Evolutionary conservation across 2,329 filamentous ascomycete species (phyloP).

Genomic region (Beauveria sp.): DNA sequence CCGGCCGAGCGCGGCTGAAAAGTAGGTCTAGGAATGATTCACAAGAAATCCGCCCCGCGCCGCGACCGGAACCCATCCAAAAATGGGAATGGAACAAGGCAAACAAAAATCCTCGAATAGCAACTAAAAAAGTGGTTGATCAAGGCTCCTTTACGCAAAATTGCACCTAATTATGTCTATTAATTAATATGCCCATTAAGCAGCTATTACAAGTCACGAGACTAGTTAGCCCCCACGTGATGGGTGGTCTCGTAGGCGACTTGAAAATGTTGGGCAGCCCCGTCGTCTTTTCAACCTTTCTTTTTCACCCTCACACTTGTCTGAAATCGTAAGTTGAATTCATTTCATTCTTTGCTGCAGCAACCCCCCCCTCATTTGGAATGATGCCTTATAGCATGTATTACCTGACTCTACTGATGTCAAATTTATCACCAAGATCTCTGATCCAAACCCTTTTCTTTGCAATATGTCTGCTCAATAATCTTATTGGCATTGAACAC

Average conservation of each 20-base stretch:
- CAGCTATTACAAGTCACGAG: too few relatives aligned
- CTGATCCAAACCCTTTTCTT: conserved; percentile 39
- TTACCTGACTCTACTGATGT: conserved; percentile 53
- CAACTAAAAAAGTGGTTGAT: too few relatives aligned
- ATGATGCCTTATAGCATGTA: conserved; percentile 54
- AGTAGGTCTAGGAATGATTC: too few relatives aligned
- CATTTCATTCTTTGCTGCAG: not conserved
- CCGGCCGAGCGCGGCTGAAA: too few relatives aligned
- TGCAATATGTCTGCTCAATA: conserved; percentile 3
- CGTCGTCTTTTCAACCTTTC: conserved; percentile 1
- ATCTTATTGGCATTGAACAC: not conserved
- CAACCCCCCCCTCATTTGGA: conserved; percentile 18
- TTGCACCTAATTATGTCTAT: too few relatives aligned
- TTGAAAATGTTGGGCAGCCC: conserved; percentile 6
- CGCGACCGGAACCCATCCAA: too few relatives aligned
- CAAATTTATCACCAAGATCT: conserved; percentile 64
- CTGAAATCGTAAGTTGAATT: conserved; percentile 25
- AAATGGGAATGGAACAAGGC: too few relatives aligned
- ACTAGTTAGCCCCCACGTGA: conserved; percentile 10
- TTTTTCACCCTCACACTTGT: conserved; percentile 7
- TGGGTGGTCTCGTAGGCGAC: not conserved
- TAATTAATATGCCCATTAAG: too few relatives aligned
- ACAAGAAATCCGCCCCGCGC: too few relatives aligned
- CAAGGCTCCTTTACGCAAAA: too few relatives aligned
- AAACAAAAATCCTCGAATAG: too few relatives aligned